These are phyloP conservation scores for Anethum foeniculum DNA, from an alignment of 140 eudicot genomes.

Conservation along the genomic window DNA sequence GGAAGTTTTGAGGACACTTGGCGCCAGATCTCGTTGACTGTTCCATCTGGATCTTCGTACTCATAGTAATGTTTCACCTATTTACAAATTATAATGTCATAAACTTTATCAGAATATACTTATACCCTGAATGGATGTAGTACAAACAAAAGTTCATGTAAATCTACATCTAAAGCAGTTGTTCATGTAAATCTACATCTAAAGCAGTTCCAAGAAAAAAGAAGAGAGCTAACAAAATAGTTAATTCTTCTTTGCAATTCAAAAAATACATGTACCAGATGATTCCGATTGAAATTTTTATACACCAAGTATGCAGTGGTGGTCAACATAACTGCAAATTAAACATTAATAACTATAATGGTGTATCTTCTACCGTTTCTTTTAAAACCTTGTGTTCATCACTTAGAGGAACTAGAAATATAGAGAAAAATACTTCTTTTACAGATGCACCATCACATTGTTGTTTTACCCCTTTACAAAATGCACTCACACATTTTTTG, in stretches of 20 bases:
- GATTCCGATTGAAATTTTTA: background rate
- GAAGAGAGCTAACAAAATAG: background rate
- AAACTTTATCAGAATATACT: background rate
- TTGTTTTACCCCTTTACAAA: background rate
- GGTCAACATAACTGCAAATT: background rate
- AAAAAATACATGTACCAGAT: background rate
- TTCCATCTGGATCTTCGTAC: constrained; percentile 85
- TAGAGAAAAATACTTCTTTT: background rate
- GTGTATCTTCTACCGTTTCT: background rate
- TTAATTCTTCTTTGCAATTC: background rate
- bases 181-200: background rate
- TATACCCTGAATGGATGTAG: background rate
- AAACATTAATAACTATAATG: background rate
- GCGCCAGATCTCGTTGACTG: constrained; percentile 91
- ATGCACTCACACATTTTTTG: background rate
- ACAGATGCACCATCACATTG: background rate
- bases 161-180: background rate
- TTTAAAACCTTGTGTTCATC: background rate
- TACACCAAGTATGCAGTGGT: background rate
- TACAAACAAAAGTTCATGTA: background rate
- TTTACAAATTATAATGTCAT: constrained; percentile 17
- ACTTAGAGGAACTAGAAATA: background rate
- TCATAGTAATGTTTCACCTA: constrained; percentile 85
- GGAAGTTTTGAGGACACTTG: constrained; percentile 79
- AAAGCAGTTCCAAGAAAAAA: background rate